Evolutionary conservation across 345 rosid genomes (phyloP), one percentile per base, ranked within the genome.

Genomic region (Syzygium grande): DNA sequence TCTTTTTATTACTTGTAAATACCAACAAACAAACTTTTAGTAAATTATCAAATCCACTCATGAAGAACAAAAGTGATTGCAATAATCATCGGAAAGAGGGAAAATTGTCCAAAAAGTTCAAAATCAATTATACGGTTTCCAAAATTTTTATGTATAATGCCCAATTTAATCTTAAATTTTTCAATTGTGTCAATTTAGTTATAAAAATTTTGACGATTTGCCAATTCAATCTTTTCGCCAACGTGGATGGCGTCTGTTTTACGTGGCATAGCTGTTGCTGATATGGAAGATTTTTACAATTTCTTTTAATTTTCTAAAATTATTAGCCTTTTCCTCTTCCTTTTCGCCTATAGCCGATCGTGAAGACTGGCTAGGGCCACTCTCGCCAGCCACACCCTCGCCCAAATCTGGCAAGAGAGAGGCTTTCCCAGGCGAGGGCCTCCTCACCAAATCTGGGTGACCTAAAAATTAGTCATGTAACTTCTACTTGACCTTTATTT

Each of bases 211-310:
- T 11, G 15, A 11, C 7, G 27, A 11, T 58, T 58, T 58, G 1
- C 27, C 65, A 58, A 11, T 58, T 58, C 30, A 58, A 58, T 25
- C 7, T 58, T 29, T 58, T 29, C 11, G 6, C 27, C 6, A 11
- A 58, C 27, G 29, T 58, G 27, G 27, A 58, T 25, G 11, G 1
- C 25, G 27, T 2, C 29, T 2, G 46, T 58, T 58, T 5, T 58
- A 2, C 2, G 0, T 25, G 1, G 29, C 11, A 58, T 25, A 2
- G 6, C 4, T 11, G 63, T 0, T 1, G 11, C 3, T 4, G 0
- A 58, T n/a, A 0, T 11, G 15, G 27, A 58, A 2, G 5, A 25
- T 58, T 58, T 23, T 58, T 58, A 58, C 3, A 58, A 58, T 4
- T 58, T 58, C 63, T 58, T 58, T 58, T 25, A 11, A 58, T 58